A percentile compares a stretch with the other conserved stretches of the same genome.
Conservation (phyloP, 2,329 filamentous ascomycete species). For the Penicillium sp. region DNA sequence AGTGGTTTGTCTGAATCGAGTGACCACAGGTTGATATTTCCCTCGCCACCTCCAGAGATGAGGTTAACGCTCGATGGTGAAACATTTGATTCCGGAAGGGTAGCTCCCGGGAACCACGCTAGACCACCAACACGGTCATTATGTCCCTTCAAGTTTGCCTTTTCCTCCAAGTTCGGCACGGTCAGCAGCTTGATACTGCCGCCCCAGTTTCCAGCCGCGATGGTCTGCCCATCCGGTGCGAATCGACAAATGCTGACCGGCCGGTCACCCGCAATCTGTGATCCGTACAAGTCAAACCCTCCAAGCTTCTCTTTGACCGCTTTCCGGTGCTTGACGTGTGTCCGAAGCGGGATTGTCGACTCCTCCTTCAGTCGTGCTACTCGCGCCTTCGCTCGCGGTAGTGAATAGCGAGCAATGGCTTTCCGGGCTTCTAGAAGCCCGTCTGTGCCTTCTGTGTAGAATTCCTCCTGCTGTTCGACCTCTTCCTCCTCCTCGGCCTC, state of each 20-base stretch:
- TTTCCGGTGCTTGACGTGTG: constrained; percentile 91
- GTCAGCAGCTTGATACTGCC: constrained; percentile 86
- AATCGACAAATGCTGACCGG: constrained; percentile 92
- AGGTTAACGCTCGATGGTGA: constrained; percentile 79
- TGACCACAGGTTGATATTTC: constrained; percentile 88
- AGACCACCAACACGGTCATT: constrained; percentile 88
- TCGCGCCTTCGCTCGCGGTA: constrained; percentile 80
- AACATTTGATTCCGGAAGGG: constrained; percentile 71
- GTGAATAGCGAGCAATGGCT: constrained; percentile 80
- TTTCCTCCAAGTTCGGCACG: constrained; percentile 81
- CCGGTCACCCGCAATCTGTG: constrained; percentile 88
- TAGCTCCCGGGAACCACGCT: constrained; percentile 86
- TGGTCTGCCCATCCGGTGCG: constrained; percentile 79
- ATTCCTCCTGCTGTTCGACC: constrained; percentile 85
- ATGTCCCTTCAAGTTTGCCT: constrained; percentile 78
- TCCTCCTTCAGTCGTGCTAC: constrained; percentile 80
- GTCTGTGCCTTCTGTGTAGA: constrained; percentile 83
- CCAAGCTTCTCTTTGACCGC: constrained; percentile 81
- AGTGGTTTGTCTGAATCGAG: constrained; percentile 84
- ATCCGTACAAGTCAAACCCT: constrained; percentile 88
- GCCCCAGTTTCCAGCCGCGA: constrained; percentile 92
- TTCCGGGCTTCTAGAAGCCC: constrained; percentile 77
- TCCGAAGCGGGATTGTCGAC: constrained; percentile 80
- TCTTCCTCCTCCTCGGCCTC: constrained; percentile 63
- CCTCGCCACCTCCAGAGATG: constrained; percentile 88